phyloP scores from a whole-genome alignment of 1,284 basidiomycete genomes.

The Tilletiopsis washingtonensis region DNA sequence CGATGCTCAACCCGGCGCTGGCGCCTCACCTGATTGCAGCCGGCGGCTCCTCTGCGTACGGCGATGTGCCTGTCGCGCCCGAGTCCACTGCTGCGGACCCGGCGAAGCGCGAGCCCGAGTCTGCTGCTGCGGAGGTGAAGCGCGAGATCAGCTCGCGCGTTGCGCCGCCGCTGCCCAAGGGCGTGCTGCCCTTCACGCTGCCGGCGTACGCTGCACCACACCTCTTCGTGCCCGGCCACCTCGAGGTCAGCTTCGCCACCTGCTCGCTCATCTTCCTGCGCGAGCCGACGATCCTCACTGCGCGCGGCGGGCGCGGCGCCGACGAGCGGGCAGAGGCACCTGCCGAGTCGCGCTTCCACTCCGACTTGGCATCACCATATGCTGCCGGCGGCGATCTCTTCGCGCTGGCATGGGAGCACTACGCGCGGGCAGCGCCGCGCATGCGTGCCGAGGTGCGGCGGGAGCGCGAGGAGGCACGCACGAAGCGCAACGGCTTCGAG shows the following conservation, averaged over 20 bases:
- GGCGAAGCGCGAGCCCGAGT: conserved; percentile 7
- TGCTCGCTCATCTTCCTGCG: conserved; percentile 91
- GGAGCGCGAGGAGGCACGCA: conserved; percentile 27
- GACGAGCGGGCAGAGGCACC: neutral
- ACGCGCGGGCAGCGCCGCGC: conserved; percentile 40
- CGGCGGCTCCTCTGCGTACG: conserved; percentile 8
- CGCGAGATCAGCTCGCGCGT: conserved; percentile 12
- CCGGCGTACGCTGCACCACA: conserved; percentile 81
- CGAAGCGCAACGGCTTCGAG: conserved; percentile 29
- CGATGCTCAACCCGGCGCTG: conserved; percentile 53
- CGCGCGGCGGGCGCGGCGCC: neutral
- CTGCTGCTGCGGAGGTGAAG: conserved; percentile 6
- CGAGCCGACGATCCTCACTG: conserved; percentile 83
- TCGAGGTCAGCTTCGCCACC: conserved; percentile 80
- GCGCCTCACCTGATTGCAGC: conserved; percentile 20
- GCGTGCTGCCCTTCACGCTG: conserved; percentile 60
- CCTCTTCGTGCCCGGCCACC: conserved; percentile 90
- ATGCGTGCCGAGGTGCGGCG: conserved; percentile 35
- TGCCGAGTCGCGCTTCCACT: conserved; percentile 18
- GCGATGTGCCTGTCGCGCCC: too few relatives aligned
- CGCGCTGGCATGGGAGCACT: conserved; percentile 44
- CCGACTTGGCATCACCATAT: conserved; percentile 43
- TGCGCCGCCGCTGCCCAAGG: conserved; percentile 28
- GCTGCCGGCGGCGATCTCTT: conserved; percentile 40
- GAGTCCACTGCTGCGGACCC: neutral